phyloP scores from a whole-genome alignment of 2,329 filamentous ascomycete genomes.

The Plenodomus lindquistii region DNA sequence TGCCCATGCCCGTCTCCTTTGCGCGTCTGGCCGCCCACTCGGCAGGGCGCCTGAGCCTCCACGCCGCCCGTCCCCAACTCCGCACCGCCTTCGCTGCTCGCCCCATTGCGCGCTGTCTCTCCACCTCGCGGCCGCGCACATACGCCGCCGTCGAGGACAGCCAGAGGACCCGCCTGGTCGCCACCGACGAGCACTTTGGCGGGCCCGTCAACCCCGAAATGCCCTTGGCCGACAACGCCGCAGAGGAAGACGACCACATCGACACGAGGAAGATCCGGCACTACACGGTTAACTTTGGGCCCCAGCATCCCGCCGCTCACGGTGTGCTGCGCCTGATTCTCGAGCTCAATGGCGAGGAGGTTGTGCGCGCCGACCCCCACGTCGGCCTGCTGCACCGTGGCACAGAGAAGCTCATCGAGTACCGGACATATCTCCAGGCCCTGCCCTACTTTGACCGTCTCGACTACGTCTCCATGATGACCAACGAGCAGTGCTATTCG shows the following conservation, averaged over 20 bases:
- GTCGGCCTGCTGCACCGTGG: conserved; percentile 94
- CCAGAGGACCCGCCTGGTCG: conserved; percentile 63
- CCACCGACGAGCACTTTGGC: conserved; percentile 67
- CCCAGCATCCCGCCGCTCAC: conserved; percentile 97
- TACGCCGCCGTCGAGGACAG: conserved; percentile 60
- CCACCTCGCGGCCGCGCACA: conserved; percentile 65
- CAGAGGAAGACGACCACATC: conserved; percentile 51
- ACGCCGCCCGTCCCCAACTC: conserved; percentile 53
- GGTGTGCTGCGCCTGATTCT: conserved; percentile 97
- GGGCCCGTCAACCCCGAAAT: conserved; percentile 52
- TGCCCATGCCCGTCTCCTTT: conserved; percentile 73
- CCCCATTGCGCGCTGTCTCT: conserved; percentile 64
- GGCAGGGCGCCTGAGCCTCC: conserved; percentile 68
- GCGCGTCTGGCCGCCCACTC: conserved; percentile 73
- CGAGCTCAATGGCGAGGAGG: conserved; percentile 97
- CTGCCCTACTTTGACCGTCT: conserved; percentile 98
- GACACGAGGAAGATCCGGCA: conserved; percentile 87
- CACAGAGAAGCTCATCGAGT: conserved; percentile 99
- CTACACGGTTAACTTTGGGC: conserved; percentile 99
- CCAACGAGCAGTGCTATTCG: conserved; percentile 97
- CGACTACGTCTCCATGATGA: conserved; percentile 99
- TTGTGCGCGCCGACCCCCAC: conserved; percentile 93
- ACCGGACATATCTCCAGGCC: conserved; percentile 98
- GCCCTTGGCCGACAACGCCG: conserved; percentile 49
- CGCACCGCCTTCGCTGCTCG: conserved; percentile 44